Evolutionary conservation across 495 filamentous ascomycete species (phyloP).

Genomic region (Penicillium pancosmium): DNA sequence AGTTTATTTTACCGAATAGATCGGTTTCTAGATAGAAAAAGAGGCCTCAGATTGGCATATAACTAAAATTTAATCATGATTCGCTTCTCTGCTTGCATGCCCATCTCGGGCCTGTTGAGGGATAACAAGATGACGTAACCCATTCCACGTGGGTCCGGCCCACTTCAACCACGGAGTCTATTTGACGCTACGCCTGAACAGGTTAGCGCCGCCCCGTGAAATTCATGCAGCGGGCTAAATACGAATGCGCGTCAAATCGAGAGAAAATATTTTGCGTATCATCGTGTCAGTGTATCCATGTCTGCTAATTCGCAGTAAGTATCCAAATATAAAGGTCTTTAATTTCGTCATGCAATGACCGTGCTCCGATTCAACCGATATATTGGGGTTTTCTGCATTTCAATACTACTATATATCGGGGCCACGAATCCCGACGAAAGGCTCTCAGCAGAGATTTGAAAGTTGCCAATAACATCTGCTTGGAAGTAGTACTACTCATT

Average conservation of each 20-base stretch:
- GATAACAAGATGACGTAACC: constrained; percentile 25
- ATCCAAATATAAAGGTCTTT: too few species aligned
- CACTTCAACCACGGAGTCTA: constrained; percentile 38
- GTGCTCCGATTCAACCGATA: too few species aligned
- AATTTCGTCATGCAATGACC: too few species aligned
- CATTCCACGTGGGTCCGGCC: constrained; percentile 44
- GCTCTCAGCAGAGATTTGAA: too few species aligned
- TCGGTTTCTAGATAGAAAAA: not conserved
- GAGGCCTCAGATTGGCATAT: not conserved
- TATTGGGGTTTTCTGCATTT: too few species aligned
- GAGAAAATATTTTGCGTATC: not conserved
- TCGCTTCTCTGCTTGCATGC: not conserved
- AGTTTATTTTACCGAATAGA: constrained; percentile 79
- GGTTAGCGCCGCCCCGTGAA: constrained; percentile 29
- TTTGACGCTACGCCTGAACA: constrained; percentile 25
- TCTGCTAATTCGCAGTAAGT: not conserved
- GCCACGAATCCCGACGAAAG: too few species aligned
- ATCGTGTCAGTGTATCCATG: not conserved
- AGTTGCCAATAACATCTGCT: too few species aligned
- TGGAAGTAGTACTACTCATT: too few species aligned
- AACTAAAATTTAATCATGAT: not conserved
- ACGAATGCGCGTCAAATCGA: constrained; percentile 10
- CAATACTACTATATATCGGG: too few species aligned
- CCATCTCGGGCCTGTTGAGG: not conserved
- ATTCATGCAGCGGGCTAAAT: constrained; percentile 27